Conservation (phyloP, 805 yeast species). For the Ogataea methanolica region DNA sequence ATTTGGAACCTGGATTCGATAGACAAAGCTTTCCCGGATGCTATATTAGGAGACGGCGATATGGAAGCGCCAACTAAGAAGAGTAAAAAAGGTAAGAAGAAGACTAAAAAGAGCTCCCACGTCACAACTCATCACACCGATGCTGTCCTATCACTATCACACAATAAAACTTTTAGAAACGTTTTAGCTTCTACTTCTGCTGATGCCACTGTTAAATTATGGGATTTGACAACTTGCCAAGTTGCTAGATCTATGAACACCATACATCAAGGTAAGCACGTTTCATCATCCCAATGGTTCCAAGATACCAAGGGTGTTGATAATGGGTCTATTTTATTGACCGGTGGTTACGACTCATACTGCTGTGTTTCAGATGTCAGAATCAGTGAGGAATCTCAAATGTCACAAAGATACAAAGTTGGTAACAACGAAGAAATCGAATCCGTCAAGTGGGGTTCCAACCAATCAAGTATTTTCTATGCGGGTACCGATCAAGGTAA, state of each 20-base stretch:
- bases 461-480: conserved; percentile 49
- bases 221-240: conserved; percentile 77
- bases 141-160: conserved; percentile 84
- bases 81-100: conserved; percentile 48
- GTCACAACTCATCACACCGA: conserved; percentile 81
- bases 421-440: conserved; percentile 71
- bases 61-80: conserved; percentile 36
- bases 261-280: conserved; percentile 75
- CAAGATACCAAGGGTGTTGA: conserved; percentile 28
- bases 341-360: conserved; percentile 92
- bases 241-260: conserved; percentile 74
- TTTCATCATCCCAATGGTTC: conserved; percentile 88
- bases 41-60: conserved; percentile 78
- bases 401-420: conserved; percentile 63
- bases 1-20: conserved; percentile 92
- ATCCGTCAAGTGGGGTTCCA: conserved; percentile 65
- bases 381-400: conserved; percentile 51
- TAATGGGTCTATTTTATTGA: conserved; percentile 65
- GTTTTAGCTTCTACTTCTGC: conserved; percentile 94
- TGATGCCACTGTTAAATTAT: conserved; percentile 87
- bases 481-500: conserved; percentile 93
- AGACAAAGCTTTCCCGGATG: conserved; percentile 92
- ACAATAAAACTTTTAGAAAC: conserved; percentile 75
- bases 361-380: conserved; percentile 84
- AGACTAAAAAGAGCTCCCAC: conserved; percentile 44